Conservation (phyloP, 208 protist species). For the Acanthamoeba royreba region DNA sequence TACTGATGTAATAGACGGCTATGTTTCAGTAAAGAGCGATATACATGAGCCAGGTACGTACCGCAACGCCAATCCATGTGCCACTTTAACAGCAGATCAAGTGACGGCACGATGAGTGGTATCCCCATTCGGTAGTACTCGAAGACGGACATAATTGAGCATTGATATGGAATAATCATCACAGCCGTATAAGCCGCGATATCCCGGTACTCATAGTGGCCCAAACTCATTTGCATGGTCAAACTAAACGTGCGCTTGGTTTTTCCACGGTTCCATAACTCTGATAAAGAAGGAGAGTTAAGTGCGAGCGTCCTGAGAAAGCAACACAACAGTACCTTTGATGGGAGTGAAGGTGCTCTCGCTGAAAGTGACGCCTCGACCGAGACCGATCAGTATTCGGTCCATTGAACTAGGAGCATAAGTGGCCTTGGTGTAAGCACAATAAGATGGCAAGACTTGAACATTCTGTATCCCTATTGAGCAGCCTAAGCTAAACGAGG, state of each 20-base stretch:
- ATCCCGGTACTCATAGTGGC: not conserved
- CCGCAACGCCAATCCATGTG: not conserved
- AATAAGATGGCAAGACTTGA: slow-evolving; percentile 12
- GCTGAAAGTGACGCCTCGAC: not conserved
- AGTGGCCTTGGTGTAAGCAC: not conserved
- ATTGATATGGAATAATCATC: slow-evolving; percentile 55
- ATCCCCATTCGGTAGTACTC: slow-evolving; percentile 61
- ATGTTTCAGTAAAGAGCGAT: not conserved
- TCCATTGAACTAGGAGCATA: not conserved
- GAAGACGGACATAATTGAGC: slow-evolving; percentile 63
- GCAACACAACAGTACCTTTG: not conserved
- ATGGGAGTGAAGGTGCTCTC: not conserved
- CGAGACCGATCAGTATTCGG: not conserved
- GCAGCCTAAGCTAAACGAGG: not conserved
- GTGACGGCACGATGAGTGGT: slow-evolving; percentile 50
- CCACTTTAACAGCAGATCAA: slow-evolving; percentile 51
- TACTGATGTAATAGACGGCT: not conserved
- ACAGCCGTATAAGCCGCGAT: not conserved
- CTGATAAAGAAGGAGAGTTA: not conserved
- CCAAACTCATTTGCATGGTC: not conserved
- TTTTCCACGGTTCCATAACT: not conserved
- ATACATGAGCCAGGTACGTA: not conserved
- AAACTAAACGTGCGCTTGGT: not conserved
- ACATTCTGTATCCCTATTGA: not conserved
- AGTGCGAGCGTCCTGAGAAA: not conserved